Conservation (phyloP, 208 protist genomes). For the Chromosphaera perkinsii region DNA sequence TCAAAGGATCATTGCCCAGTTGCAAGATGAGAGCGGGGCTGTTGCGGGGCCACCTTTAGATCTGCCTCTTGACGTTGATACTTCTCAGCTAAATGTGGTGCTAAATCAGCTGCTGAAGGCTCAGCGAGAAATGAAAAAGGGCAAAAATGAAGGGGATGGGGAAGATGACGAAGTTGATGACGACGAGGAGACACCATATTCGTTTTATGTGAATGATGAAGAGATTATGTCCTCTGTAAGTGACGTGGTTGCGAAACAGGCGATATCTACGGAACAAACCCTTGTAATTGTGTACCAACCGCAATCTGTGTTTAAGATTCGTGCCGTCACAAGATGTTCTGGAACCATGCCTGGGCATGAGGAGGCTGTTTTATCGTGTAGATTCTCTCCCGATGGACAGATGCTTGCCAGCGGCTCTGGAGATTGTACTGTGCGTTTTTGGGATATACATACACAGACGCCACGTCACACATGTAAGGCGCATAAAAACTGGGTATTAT, state of each 20-base stretch:
- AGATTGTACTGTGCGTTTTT: slow-evolving; percentile 91
- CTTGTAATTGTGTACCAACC: slow-evolving; percentile 66
- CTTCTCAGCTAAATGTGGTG: slow-evolving; percentile 55
- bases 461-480: slow-evolving; percentile 77
- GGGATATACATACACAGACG: slow-evolving; percentile 90
- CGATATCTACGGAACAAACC: slow-evolving; percentile 14
- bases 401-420: slow-evolving; percentile 83
- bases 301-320: slow-evolving; percentile 91
- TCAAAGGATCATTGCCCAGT: no score
- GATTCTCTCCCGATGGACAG: slow-evolving; percentile 83
- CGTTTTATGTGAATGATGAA: slow-evolving; percentile 86
- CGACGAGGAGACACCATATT: slow-evolving; percentile 76
- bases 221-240: slow-evolving; percentile 77
- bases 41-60: slow-evolving; percentile 79
- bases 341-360: slow-evolving; percentile 83
- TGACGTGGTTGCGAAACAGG: slow-evolving; percentile 54
- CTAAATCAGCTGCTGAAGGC: slow-evolving; percentile 57
- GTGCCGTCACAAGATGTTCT: slow-evolving; percentile 84
- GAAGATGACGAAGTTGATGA: not conserved
- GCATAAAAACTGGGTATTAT: slow-evolving; percentile 89
- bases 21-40: slow-evolving; percentile 64
- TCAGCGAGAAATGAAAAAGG: not conserved
- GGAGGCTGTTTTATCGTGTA: slow-evolving; percentile 79
- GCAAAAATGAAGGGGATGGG: not conserved
- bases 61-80: slow-evolving; percentile 74